Evolutionary conservation across 225 moss, liverwort and hornwort genomes (phyloP).

Genomic region (Pseudisothecium myosuroides): DNA sequence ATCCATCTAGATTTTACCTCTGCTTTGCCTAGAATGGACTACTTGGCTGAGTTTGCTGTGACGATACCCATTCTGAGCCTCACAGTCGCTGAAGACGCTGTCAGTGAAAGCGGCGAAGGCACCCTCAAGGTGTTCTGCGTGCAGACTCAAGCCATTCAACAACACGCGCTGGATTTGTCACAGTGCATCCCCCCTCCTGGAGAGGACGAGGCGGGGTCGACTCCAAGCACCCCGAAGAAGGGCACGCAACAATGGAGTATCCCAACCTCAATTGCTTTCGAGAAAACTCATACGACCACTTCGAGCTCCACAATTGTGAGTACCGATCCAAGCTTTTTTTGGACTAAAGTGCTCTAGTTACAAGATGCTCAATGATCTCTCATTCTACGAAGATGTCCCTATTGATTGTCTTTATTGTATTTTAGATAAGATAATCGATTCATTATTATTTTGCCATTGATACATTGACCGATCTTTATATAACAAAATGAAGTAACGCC

Average conservation of each 20-base stretch:
- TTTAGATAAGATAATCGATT: not conserved
- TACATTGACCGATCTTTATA: not conserved
- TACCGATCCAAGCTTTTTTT: not conserved
- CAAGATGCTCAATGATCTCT: not conserved
- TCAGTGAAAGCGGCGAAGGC: constrained; percentile 56
- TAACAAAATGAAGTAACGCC: not conserved
- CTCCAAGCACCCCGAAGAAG: constrained; percentile 28
- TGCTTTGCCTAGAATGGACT: constrained; percentile 56
- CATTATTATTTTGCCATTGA: not conserved
- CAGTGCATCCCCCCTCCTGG: constrained; percentile 47
- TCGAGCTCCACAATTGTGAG: not conserved
- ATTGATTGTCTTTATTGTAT: not conserved
- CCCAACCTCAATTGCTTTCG: constrained; percentile 6
- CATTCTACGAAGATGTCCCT: not conserved
- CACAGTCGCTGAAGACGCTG: constrained; percentile 60
- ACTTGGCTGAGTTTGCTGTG: constrained; percentile 72
- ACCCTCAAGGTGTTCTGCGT: constrained; percentile 73
- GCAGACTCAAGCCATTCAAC: constrained; percentile 83
- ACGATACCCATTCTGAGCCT: constrained; percentile 67
- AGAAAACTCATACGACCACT: constrained; percentile 10
- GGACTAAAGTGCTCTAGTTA: not conserved
- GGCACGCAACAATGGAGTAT: not conserved
- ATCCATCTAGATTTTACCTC: constrained; percentile 56
- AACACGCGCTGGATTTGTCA: constrained; percentile 58
- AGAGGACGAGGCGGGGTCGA: constrained; percentile 26